These are phyloP conservation scores for Heterobasidion annosum DNA, from an alignment of 1,284 basidiomycete species.

Conservation along the genomic window DNA sequence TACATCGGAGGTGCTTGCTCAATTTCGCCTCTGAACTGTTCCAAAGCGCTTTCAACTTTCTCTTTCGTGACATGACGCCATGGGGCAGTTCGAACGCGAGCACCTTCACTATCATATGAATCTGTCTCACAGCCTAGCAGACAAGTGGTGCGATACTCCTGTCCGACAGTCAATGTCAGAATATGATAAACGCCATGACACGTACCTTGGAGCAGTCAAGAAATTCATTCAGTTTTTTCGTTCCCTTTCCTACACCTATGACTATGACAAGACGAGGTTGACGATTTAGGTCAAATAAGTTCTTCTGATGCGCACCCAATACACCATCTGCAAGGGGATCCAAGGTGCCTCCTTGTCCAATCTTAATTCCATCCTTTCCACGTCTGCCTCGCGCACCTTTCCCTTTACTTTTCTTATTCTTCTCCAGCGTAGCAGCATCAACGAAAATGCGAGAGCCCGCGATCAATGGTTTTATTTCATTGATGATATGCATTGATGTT, in stretches of 20 bases:
- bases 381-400: slow-evolving; percentile 22
- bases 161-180: slow-evolving; percentile 3
- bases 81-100: slow-evolving; percentile 64
- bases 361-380: slow-evolving; percentile 52
- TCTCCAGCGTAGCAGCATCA: slow-evolving; percentile 42
- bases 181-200: neutral
- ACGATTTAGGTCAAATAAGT: neutral
- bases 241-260: slow-evolving; percentile 85
- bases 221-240: slow-evolving; percentile 82
- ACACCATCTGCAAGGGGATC: slow-evolving; percentile 97
- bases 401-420: slow-evolving; percentile 25
- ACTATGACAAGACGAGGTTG: slow-evolving; percentile 37
- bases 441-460: slow-evolving; percentile 78
- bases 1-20: slow-evolving; percentile 89
- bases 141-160: slow-evolving; percentile 92
- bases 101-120: slow-evolving; percentile 87
- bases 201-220: slow-evolving; percentile 86
- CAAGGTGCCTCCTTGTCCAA: slow-evolving; percentile 91
- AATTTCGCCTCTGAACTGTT: slow-evolving; percentile 83
- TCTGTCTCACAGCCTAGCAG: slow-evolving; percentile 93
- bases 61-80: slow-evolving; percentile 83
- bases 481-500: slow-evolving; percentile 87
- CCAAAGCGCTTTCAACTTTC: slow-evolving; percentile 62
- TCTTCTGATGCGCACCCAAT: slow-evolving; percentile 39
- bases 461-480: slow-evolving; percentile 78